Base-by-base conservation (phyloP, 192 early-diverging fungal species). In the Mortierella alpina region DNA sequence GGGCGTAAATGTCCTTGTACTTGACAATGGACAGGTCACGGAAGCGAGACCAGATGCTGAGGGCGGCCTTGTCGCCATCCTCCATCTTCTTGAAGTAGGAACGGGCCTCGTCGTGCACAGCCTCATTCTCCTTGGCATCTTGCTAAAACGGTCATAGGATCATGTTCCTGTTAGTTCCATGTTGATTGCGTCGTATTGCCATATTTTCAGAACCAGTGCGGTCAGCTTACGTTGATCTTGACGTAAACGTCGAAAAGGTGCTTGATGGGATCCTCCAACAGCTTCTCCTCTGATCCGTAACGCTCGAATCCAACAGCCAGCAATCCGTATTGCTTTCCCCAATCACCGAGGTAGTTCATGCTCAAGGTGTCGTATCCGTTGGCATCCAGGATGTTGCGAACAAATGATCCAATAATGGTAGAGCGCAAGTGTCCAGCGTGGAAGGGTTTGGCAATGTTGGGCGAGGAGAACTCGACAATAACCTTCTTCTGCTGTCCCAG, bases 251-350 rank as follows among this genome's bases (percentile, higher is more conserved):
- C 94, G 67, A 91, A 98, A 81, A 98, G 82, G 73, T 98, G 96
- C 60, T 90, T 90, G 60, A 97, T 98, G 11, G 97, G 95, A 75
- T 98, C 93, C 18, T 76, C 84, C 45, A 87, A 61, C 20, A 98
- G 88, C 70, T 90, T 78, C 65, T 95, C 90, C 68, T 98, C 96
- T 50, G 84, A 86, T 44, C 96, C 96, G 75, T 92, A 91, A 62
- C 90, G 90, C 63, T 86, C 86, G 81, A 91, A 97, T 66, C 96
- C 97, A 59, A 99, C 84, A 54, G 97, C 97, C 76, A 98, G 88
- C 67, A 98, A 85, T 71, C 96, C 98, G 79, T 96, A 99, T 87
- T 99, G 97, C 84, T 97, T 99, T 67, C 98, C 98, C 98, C 98
- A 99, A 83, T 99, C 97, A 65, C 98, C 98, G 44, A 99, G 86